Conservation (phyloP, 2,329 filamentous ascomycete genomes). For the Mycocentrospora acerina region DNA sequence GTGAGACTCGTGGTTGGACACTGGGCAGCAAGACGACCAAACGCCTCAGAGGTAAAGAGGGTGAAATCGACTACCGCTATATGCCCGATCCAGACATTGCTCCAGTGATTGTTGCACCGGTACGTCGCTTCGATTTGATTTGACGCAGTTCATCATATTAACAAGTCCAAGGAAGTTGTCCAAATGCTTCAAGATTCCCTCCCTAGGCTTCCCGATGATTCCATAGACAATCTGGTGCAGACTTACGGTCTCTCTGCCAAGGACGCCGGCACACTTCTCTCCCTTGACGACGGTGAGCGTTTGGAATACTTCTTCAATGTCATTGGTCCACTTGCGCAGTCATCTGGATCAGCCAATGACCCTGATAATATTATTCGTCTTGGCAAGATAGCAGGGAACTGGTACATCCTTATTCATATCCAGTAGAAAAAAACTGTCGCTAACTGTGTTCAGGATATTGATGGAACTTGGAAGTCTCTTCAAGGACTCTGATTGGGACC, state of each 20-base stretch:
- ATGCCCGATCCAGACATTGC: slow-evolving; percentile 95
- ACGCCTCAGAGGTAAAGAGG: slow-evolving; percentile 85
- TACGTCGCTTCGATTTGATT: slow-evolving; percentile 16
- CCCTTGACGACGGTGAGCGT: slow-evolving; percentile 74
- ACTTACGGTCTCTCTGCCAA: slow-evolving; percentile 73
- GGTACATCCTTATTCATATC: slow-evolving; percentile 34
- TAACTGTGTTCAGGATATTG: slow-evolving; percentile 44
- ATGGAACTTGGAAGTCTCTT: slow-evolving; percentile 55
- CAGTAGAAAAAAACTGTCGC: background rate
- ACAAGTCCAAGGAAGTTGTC: slow-evolving; percentile 59
- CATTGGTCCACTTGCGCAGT: slow-evolving; percentile 39
- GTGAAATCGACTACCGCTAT: slow-evolving; percentile 95
- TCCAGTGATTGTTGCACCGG: slow-evolving; percentile 71
- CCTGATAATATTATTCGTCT: slow-evolving; percentile 9
- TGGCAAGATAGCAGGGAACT: slow-evolving; percentile 60
- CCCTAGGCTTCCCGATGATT: slow-evolving; percentile 70
- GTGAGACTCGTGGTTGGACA: slow-evolving; percentile 93
- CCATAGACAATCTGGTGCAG: slow-evolving; percentile 62
- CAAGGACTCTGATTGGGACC: slow-evolving; percentile 45
- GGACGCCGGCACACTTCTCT: slow-evolving; percentile 78
- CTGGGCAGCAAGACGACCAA: slow-evolving; percentile 80
- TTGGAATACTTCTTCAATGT: slow-evolving; percentile 80
- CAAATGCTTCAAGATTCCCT: slow-evolving; percentile 62
- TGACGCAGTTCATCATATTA: slow-evolving; percentile 3
- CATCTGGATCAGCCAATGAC: slow-evolving; percentile 27